These are phyloP conservation scores for Hyaloperonospora brassicae DNA, from an alignment of 352 stramenopile species.

Conservation along the genomic window DNA sequence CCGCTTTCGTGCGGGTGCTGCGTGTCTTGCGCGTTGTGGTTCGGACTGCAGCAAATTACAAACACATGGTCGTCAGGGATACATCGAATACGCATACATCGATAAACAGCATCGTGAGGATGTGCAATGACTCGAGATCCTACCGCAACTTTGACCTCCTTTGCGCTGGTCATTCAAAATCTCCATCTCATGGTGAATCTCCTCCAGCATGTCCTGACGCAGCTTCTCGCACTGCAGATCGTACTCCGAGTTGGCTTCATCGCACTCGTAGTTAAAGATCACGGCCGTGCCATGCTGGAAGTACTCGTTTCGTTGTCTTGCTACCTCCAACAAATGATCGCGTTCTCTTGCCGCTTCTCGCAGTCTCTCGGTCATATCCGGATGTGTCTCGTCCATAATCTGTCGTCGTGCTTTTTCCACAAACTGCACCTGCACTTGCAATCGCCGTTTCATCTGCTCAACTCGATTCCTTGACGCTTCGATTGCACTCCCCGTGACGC, in stretches of 20 bases:
- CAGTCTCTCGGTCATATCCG: conserved; percentile 49
- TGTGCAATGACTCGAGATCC: conserved; percentile 1
- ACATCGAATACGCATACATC: background rate
- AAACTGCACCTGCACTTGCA: conserved; percentile 66
- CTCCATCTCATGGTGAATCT: conserved; percentile 83
- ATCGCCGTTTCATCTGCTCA: conserved; percentile 28
- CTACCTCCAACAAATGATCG: conserved; percentile 35
- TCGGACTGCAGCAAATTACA: conserved; percentile 27
- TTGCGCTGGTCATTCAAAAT: conserved; percentile 71
- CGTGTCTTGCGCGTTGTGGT: conserved; percentile 70
- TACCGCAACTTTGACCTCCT: conserved; percentile 39
- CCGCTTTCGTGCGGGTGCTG: conserved; percentile 55
- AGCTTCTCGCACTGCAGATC: conserved; percentile 69
- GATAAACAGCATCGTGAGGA: background rate
- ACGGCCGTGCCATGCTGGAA: conserved; percentile 48
- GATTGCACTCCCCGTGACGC: conserved; percentile 13
- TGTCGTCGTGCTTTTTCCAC: conserved; percentile 55
- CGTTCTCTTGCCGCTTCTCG: conserved; percentile 38
- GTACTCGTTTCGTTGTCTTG: conserved; percentile 42
- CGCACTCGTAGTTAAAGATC: conserved; percentile 77
- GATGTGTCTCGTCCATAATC: conserved; percentile 59
- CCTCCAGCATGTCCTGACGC: conserved; percentile 76
- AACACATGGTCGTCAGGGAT: conserved; percentile 7
- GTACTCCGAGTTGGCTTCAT: conserved; percentile 71
- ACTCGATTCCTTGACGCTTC: conserved; percentile 29